Base-by-base conservation (phyloP, 2,329 filamentous ascomycete genomes). In the Colletotrichum tamarilloi region DNA sequence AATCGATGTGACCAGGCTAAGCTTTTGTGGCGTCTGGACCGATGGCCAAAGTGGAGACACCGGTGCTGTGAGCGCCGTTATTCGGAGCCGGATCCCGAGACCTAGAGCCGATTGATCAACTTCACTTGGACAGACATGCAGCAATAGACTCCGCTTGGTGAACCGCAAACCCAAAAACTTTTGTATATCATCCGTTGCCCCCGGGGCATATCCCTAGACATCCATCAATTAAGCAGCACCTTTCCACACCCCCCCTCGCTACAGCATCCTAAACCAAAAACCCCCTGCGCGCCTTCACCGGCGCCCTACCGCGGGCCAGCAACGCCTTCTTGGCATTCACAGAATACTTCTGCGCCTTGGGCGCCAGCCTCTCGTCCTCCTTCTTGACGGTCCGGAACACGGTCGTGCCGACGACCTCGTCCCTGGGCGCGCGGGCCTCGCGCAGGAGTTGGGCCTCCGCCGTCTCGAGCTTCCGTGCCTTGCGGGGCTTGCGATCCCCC, bases 381-480 rank as follows among this genome's bases (percentile, higher is more conserved):
- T 83, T 82, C 67, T 82, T 82, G 6, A 81, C 80, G 74, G 90
- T 86, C 24, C 89, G 82, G 77, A 88, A 91, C 64, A 88, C 84
- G 2, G 89, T 91, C 14, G 84, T 82, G 2, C 88, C 89, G n/a
- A 89, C 80, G 62, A 82, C 80, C 77, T 85, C 81, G 76, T 91
- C 89, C 16, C 80, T 81, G 68, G 80, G 83, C 59, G 55, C 67
- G 22, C 70, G 73, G 49, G 81, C 80, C 67, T 83, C 81, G 56
- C 80, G 80, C 12, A 82, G 78, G 35, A 87, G 74, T 32, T 76
- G 78, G 68, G 79, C 80, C 77, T 86, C 83, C 3, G 84, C 80
- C 7, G 78, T 80, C 35, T 83, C 80, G 62, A 89, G 82, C 74
- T 82, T 87, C 72, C 86, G 84, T 77, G 83, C 85, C 80, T 84